A percentile compares a stretch with the other conserved stretches of the same genome.
Conservation (phyloP, 1,284 basidiomycete species). For the Malassezia furfur region DNA sequence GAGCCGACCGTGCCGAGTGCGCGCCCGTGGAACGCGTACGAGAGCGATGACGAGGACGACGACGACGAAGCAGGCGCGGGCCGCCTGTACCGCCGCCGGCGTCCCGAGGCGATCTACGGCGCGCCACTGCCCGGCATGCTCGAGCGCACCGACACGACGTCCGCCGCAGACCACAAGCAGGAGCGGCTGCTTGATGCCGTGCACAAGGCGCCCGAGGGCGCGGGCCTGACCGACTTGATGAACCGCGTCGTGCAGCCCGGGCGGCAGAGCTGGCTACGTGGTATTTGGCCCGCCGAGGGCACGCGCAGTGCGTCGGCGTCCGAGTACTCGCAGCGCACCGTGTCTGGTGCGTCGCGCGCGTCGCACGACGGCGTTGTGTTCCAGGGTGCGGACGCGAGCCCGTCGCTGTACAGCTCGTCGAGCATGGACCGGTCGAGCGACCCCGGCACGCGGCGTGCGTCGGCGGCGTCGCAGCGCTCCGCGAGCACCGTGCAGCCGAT, state of each 20-base stretch:
- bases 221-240: slow-evolving; percentile 15
- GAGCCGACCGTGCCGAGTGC: background rate
- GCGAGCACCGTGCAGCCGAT: background rate
- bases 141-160: too few species aligned
- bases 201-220: slow-evolving; percentile 11
- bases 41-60: slow-evolving; percentile 1
- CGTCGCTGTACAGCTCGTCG: slow-evolving; percentile 17
- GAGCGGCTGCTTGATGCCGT: slow-evolving; percentile 13
- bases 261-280: slow-evolving; percentile 13
- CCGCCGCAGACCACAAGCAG: slow-evolving; percentile 6
- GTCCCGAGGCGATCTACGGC: background rate
- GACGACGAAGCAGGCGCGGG: background rate
- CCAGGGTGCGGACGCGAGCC: slow-evolving; percentile 15
- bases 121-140: too few species aligned
- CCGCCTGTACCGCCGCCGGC: background rate
- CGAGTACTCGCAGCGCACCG: slow-evolving; percentile 6
- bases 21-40: slow-evolving; percentile 2
- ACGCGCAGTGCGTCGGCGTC: background rate
- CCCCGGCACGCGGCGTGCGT: background rate
- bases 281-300: slow-evolving; percentile 4
- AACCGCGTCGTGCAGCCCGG: slow-evolving; percentile 16
- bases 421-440: slow-evolving; percentile 9
- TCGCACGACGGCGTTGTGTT: slow-evolving; percentile 13
- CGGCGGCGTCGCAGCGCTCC: background rate
- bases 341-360: slow-evolving; percentile 6